Evolutionary conservation across 1,284 basidiomycete genomes (phyloP).

Genomic region (Laetiporus sulphureus): DNA sequence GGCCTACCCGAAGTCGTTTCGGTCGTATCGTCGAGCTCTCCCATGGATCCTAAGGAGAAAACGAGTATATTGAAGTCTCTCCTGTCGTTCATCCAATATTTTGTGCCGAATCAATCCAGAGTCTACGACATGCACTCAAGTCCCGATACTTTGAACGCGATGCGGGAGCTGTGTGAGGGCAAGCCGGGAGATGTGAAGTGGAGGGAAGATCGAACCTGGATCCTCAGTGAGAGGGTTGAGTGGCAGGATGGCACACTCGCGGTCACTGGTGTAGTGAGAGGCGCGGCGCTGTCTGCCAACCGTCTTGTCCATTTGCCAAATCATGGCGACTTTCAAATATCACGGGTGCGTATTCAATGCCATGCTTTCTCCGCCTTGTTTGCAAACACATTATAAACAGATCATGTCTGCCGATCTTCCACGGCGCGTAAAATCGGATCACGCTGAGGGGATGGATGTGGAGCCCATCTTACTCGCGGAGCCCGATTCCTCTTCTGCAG

Average conservation of each 20-base stretch:
- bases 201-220: constrained; percentile 76
- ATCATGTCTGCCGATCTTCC: constrained; percentile 55
- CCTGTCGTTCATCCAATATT: constrained; percentile 91
- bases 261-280: constrained; percentile 83
- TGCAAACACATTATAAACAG: too few species aligned
- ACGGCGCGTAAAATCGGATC: constrained; percentile 32
- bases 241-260: constrained; percentile 59
- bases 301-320: constrained; percentile 87
- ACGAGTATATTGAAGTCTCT: constrained; percentile 75
- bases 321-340: constrained; percentile 84
- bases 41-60: constrained; percentile 54
- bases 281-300: constrained; percentile 75
- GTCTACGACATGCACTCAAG: constrained; percentile 57
- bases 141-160: constrained; percentile 64
- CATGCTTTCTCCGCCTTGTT: too few species aligned
- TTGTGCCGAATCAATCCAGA: constrained; percentile 77
- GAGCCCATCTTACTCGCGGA: constrained; percentile 53
- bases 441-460: constrained; percentile 49
- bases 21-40: constrained; percentile 39
- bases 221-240: constrained; percentile 67
- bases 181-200: constrained; percentile 72
- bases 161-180: constrained; percentile 76
- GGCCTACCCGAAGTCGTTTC: constrained; percentile 73
- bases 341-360: constrained; percentile 58
- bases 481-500: constrained; percentile 63